Evolutionary conservation across 148 eudicot species (phyloP).

Genomic region (Rhododendron vialii): DNA sequence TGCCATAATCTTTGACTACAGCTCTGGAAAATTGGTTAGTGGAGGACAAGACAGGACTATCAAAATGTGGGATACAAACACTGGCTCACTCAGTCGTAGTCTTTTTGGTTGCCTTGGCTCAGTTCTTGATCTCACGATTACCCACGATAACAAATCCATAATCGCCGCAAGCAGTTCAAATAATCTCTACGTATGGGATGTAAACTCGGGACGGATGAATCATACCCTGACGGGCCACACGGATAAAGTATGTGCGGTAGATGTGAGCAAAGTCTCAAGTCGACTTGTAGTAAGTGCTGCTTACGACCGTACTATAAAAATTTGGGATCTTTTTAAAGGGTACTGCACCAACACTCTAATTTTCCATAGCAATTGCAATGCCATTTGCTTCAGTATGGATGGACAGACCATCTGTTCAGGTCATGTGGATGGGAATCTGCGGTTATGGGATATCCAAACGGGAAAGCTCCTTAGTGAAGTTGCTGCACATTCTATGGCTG

Average conservation of each 20-base stretch:
- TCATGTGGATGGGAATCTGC: constrained; percentile 83
- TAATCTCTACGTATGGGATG: constrained; percentile 82
- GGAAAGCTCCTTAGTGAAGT: constrained; percentile 85
- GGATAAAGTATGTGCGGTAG: constrained; percentile 93
- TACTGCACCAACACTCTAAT: constrained; percentile 73
- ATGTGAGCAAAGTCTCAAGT: constrained; percentile 72
- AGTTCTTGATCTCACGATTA: constrained; percentile 72
- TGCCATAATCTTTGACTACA: constrained; percentile 68
- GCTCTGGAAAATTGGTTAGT: constrained; percentile 62
- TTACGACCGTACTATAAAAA: constrained; percentile 83
- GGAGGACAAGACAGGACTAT: constrained; percentile 86
- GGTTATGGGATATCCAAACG: constrained; percentile 81
- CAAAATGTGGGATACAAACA: constrained; percentile 84
- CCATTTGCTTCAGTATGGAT: constrained; percentile 68
- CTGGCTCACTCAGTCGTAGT: constrained; percentile 48
- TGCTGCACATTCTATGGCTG: constrained; percentile 76
- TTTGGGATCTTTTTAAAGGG: constrained; percentile 89
- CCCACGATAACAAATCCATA: constrained; percentile 70
- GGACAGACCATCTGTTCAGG: constrained; percentile 88
- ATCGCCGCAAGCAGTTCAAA: constrained; percentile 91
- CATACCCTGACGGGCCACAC: constrained; percentile 91
- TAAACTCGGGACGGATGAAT: constrained; percentile 59
- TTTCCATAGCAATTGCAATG: constrained; percentile 83
- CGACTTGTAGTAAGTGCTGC: constrained; percentile 79
- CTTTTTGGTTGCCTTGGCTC: constrained; percentile 80